phyloP scores from a whole-genome alignment of 495 filamentous ascomycete genomes.

The Neurospora terricola region DNA sequence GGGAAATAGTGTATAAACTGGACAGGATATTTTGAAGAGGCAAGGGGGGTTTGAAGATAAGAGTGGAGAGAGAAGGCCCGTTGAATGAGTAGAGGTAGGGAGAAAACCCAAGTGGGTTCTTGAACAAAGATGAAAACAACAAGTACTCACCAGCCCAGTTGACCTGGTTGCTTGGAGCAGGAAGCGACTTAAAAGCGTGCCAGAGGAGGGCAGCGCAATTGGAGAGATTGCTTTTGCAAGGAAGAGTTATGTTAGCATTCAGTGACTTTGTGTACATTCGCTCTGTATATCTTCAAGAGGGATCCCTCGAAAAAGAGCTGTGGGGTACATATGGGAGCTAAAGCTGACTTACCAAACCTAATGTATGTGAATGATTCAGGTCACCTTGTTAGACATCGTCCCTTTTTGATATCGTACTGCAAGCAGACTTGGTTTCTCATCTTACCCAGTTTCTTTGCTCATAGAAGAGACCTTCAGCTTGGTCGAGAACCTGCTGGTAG shows the following conservation, averaged over 20 bases:
- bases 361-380: slow-evolving; percentile 2
- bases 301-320: too few relatives aligned
- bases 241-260: not conserved
- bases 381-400: not conserved
- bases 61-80: not conserved
- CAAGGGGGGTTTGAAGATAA: not conserved
- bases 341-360: slow-evolving; percentile 47
- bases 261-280: not conserved
- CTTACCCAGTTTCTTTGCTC: slow-evolving; percentile 84
- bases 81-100: not conserved
- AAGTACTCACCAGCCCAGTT: slow-evolving; percentile 72
- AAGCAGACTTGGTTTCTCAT: not conserved
- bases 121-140: not conserved
- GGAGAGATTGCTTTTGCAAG: slow-evolving; percentile 53
- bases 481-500: slow-evolving; percentile 64
- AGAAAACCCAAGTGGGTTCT: not conserved
- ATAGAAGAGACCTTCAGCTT: slow-evolving; percentile 59
- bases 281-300: not conserved
- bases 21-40: not conserved
- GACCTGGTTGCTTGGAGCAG: slow-evolving; percentile 57
- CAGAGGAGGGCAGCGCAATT: slow-evolving; percentile 79
- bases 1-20: slow-evolving; percentile 6
- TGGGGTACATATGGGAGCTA: not conserved
- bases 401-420: not conserved
- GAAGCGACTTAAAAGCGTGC: slow-evolving; percentile 73